phyloP scores from a whole-genome alignment of 1,284 basidiomycete genomes.

The Ceratobasidium sp. region DNA sequence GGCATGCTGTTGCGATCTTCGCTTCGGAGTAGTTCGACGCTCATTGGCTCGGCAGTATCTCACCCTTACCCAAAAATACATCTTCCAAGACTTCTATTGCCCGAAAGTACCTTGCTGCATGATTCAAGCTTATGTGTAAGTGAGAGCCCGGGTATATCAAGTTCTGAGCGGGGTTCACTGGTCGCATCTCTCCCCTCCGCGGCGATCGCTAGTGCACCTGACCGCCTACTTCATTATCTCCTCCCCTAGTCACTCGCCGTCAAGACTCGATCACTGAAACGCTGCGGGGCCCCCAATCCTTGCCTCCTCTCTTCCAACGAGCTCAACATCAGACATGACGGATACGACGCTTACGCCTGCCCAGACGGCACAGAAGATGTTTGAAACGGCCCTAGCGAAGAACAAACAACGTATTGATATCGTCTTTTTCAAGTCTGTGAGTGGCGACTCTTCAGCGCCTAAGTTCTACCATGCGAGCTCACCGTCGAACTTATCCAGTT shows the following conservation, averaged over 20 bases:
- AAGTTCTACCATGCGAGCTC: background rate
- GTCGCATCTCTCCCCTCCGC: conserved; percentile 44
- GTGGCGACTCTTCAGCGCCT: conserved; percentile 52
- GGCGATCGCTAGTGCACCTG: no score
- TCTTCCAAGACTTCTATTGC: conserved; percentile 17
- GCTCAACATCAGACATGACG: conserved; percentile 13
- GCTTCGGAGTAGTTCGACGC: no score
- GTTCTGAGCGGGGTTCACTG: conserved; percentile 5
- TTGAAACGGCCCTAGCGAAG: conserved; percentile 70
- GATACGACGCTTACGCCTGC: conserved; percentile 67
- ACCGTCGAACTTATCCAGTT: conserved; percentile 60
- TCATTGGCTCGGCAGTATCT: conserved; percentile 32
- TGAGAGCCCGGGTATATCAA: conserved; percentile 1
- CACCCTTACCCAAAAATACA: conserved; percentile 38
- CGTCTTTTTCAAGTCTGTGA: conserved; percentile 75
- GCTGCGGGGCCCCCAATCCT: conserved; percentile 30
- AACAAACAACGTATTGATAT: conserved; percentile 72
- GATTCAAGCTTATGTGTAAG: conserved; percentile 19
- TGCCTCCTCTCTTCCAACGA: background rate
- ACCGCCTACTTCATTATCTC: background rate
- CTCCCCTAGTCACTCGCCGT: background rate
- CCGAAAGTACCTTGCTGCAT: background rate
- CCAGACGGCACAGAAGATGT: conserved; percentile 70
- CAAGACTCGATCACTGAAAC: conserved; percentile 29
- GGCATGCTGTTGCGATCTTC: conserved; percentile 31